Conservation (phyloP, 768 basidiomycete genomes). For the Galerina sulciceps region DNA sequence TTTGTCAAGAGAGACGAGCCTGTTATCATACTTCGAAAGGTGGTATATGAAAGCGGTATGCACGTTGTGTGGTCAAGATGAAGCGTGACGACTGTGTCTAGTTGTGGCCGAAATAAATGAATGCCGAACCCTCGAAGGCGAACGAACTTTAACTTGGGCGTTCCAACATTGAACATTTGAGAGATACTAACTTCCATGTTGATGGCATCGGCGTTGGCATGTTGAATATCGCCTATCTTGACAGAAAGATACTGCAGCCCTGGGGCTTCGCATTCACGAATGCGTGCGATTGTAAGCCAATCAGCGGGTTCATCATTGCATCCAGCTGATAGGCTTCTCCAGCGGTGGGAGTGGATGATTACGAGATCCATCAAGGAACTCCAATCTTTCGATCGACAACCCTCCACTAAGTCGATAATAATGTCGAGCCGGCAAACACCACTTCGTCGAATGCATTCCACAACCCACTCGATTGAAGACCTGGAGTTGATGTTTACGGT, state of each 20-base stretch:
- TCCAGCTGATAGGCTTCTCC: constrained; percentile 38
- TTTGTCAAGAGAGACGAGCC: constrained; percentile 36
- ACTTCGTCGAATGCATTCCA: constrained; percentile 39
- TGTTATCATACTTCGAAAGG: constrained; percentile 40
- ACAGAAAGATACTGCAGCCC: constrained; percentile 43
- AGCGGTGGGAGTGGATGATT: constrained; percentile 36
- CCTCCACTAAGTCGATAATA: constrained; percentile 27
- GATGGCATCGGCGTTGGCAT: constrained; percentile 12
- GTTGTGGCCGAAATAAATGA: constrained; percentile 40
- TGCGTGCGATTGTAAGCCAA: constrained; percentile 30
- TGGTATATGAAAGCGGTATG: constrained; percentile 37
- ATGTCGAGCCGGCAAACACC: constrained; percentile 34
- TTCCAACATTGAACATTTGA: constrained; percentile 31
- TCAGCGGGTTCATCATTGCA: constrained; percentile 27
- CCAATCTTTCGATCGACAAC: constrained; percentile 10
- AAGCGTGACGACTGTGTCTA: constrained; percentile 39
- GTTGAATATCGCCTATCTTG: constrained; percentile 34
- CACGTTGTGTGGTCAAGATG: constrained; percentile 47
- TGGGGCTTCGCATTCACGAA: constrained; percentile 34
- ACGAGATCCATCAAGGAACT: constrained; percentile 33
- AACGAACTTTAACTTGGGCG: constrained; percentile 38
- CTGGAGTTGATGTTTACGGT: constrained; percentile 32
- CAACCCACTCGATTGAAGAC: constrained; percentile 23
- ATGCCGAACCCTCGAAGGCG: constrained; percentile 50
- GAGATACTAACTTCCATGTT: constrained; percentile 23